Percentiles rank a stretch among this genome's conserved stretches.
Evolutionary conservation across 2,329 filamentous ascomycete genomes (phyloP).

Genomic region (Arachnomyces sp.): DNA sequence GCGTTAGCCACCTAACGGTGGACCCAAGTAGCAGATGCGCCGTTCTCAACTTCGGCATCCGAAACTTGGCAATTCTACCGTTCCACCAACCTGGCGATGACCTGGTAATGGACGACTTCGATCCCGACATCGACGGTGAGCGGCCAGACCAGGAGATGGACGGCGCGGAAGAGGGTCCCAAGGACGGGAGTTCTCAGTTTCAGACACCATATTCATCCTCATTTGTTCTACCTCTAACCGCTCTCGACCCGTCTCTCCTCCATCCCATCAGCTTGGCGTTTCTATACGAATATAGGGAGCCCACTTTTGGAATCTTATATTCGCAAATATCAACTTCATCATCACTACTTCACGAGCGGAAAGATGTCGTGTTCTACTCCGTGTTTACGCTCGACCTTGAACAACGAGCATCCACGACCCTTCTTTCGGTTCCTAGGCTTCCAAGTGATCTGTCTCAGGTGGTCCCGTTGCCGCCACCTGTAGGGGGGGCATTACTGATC

Average conservation of each 20-base stretch:
- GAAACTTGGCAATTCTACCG: constrained; percentile 85
- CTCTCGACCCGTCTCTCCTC: constrained; percentile 76
- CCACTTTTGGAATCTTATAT: constrained; percentile 90
- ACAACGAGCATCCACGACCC: constrained; percentile 84
- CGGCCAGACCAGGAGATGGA: constrained; percentile 40
- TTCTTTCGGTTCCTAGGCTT: constrained; percentile 74
- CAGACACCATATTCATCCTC: constrained; percentile 75
- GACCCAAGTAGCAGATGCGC: constrained; percentile 91
- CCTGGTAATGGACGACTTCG: constrained; percentile 84
- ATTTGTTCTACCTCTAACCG: constrained; percentile 83
- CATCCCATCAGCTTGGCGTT: constrained; percentile 90
- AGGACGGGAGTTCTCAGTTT: constrained; percentile 12
- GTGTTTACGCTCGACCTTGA: constrained; percentile 93
- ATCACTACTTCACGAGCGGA: constrained; percentile 64
- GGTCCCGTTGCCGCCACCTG: constrained; percentile 71
- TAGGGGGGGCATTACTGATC: constrained; percentile 79
- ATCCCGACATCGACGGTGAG: constrained; percentile 68
- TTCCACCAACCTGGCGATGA: constrained; percentile 83
- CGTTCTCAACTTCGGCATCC: constrained; percentile 80
- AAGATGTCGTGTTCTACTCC: constrained; percentile 79
- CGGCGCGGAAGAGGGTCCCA: constrained; percentile 14
- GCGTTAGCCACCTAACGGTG: constrained; percentile 72
- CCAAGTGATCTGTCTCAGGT: constrained; percentile 82
- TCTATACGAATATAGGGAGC: constrained; percentile 92
- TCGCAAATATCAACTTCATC: constrained; percentile 65